phyloP scores from a whole-genome alignment of 805 yeast genomes.

The Saccharomyces mikatae region DNA sequence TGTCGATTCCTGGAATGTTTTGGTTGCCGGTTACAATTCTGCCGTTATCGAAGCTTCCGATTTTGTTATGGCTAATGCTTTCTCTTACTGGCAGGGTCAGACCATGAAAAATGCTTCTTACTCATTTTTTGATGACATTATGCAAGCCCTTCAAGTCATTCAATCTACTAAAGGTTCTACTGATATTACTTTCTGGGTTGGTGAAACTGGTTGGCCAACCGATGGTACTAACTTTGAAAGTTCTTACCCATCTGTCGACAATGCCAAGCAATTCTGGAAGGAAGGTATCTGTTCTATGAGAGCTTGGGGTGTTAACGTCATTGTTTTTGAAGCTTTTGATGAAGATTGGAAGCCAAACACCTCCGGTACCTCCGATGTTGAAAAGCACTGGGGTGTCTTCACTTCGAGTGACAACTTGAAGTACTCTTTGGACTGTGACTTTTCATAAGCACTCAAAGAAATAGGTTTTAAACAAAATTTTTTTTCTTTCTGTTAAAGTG shows the following conservation, averaged over 20 bases:
- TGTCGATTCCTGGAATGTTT: conserved; percentile 91
- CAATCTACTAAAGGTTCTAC: conserved; percentile 82
- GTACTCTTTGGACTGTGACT: conserved; percentile 42
- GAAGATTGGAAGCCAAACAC: conserved; percentile 94
- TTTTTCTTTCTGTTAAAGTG: not conserved
- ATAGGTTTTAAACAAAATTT: not conserved
- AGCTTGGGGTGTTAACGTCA: conserved; percentile 91
- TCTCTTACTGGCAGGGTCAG: conserved; percentile 99
- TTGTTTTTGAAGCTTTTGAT: conserved; percentile 90
- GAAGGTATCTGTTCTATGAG: conserved; percentile 87
- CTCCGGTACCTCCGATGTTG: conserved; percentile 78
- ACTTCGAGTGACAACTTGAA: conserved; percentile 42
- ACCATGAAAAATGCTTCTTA: conserved; percentile 71
- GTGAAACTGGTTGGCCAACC: conserved; percentile 97
- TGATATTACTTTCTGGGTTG: conserved; percentile 86
- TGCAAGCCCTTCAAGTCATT: conserved; percentile 89
- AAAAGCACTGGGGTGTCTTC: conserved; percentile 93
- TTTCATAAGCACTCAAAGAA: conserved; percentile 13
- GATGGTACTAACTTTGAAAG: conserved; percentile 64
- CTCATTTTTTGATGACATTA: conserved; percentile 92
- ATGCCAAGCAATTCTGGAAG: conserved; percentile 78
- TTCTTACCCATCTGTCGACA: conserved; percentile 59
- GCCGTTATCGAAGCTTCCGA: conserved; percentile 78
- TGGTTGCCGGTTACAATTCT: conserved; percentile 67
- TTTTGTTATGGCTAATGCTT: conserved; percentile 85